Evolutionary conservation across 495 filamentous ascomycete genomes (phyloP), one percentile per base, ranked within the genome.

Genomic region (Viridothelium virens): DNA sequence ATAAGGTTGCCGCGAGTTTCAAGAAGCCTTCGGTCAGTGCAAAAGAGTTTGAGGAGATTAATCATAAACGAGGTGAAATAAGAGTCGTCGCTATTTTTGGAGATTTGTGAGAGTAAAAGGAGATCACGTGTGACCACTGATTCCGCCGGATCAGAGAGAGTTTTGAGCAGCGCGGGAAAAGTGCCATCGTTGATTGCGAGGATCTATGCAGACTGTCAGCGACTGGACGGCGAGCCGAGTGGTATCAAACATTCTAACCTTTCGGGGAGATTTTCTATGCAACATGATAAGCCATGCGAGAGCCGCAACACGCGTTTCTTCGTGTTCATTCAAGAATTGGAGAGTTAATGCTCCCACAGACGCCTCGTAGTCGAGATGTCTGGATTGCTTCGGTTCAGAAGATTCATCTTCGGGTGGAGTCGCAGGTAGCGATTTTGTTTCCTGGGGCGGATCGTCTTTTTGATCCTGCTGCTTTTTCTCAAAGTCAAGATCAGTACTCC

Each of bases 41-140:
- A 91, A 71, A 97, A 99, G 2, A 99, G 84, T 70, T 97, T 93
- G 11, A 99, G 81, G 2, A 99, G 81, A 70, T 93, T 95, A 62
- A 96, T 90, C 95, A 99, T 97, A 73, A 99, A 99, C 12, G 91
- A 93, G 0, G 91, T 88, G 74, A 99, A 97, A 77, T 97, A 97
- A 71, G 90, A 88, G 70, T 97, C 95, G 71, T 96, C 94, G 77
- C 93, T 97, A 68, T 96, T 95, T 63, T 87, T 85, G 3, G 93
- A 96, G 39, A 99, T 97, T 68, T 99, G 93, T 3, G 92, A 96
- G 14, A 99, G 83, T 14, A 99, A 83, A 71, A 96, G 91, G 14
- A 99, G 78, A 74, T 99, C 95, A 67, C 92, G 90, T 12, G 91
- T 97, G 0, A 99, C 95, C 50, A 99, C 95, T 16, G 91, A 88